A percentile compares a stretch with the other conserved stretches of the same genome.
phyloP scores from a whole-genome alignment of 2,329 filamentous ascomycete genomes.

The Stenocarpella maydis region DNA sequence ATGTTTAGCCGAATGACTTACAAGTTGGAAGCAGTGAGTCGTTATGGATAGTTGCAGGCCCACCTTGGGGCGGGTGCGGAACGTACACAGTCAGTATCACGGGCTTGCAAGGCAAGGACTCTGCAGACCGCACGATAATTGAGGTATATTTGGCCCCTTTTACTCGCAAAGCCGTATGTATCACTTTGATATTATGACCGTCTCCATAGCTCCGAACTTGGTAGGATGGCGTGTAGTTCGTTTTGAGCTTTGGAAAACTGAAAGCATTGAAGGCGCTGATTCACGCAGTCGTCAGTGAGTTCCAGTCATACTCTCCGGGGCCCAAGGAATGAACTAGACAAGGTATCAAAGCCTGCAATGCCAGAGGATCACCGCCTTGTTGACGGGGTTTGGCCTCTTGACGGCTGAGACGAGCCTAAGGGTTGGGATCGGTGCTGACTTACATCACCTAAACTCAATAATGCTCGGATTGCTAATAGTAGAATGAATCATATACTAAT shows the following conservation, averaged over 20 bases:
- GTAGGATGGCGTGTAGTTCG: too few relatives aligned
- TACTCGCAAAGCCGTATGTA: too few relatives aligned
- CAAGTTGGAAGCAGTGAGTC: not conserved
- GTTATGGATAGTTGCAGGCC: not conserved
- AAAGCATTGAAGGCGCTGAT: too few relatives aligned
- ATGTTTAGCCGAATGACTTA: not conserved
- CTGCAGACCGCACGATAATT: too few relatives aligned
- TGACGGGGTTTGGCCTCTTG: not conserved
- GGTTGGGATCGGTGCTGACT: not conserved
- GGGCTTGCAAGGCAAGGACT: too few relatives aligned
- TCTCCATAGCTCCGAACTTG: too few relatives aligned
- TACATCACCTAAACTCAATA: not conserved
- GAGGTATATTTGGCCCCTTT: too few relatives aligned
- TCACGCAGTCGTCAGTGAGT: too few relatives aligned
- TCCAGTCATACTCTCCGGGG: not conserved
- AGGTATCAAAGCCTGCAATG: not conserved
- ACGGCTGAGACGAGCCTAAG: not conserved
- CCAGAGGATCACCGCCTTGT: not conserved
- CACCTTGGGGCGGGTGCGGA: too few relatives aligned
- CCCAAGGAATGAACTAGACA: not conserved
- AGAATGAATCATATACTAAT: not conserved
- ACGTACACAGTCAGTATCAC: too few relatives aligned
- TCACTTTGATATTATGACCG: too few relatives aligned
- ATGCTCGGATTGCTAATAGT: not conserved
- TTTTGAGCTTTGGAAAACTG: too few relatives aligned